Conservation (phyloP, 805 yeast genomes). For the Blastobotrys chiropterorum region DNA sequence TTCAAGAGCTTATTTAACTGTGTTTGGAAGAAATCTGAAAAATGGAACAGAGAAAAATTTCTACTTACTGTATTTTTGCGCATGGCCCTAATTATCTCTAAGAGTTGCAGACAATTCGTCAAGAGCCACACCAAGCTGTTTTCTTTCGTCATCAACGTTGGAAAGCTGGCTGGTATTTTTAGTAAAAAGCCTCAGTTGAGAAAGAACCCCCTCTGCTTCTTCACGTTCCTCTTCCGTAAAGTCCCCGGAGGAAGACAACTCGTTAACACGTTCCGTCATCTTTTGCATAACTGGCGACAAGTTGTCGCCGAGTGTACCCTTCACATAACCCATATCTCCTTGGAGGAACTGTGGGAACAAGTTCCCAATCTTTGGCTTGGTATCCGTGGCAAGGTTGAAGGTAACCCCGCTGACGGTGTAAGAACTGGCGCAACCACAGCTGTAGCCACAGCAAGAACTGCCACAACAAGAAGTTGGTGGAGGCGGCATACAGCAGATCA, state of each 20-base stretch:
- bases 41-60: too few species aligned
- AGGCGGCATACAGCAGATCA: neutral
- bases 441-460: neutral
- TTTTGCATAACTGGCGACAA: neutral
- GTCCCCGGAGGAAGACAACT: neutral
- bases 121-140: neutral
- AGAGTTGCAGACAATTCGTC: neutral
- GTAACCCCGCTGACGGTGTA: neutral
- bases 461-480: neutral
- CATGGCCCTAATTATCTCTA: neutral
- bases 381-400: neutral
- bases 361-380: neutral
- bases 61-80: too few species aligned
- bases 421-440: neutral
- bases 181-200: neutral
- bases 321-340: neutral
- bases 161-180: neutral
- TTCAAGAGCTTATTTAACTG: too few species aligned
- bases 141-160: neutral
- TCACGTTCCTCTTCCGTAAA: neutral
- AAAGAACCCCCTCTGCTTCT: neutral
- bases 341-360: slow-evolving; percentile 1
- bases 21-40: neutral
- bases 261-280: neutral
- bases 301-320: neutral